Evolutionary conservation across 345 rosid species (phyloP), one percentile per base, ranked within the genome.

Genomic region (Draba incana): DNA sequence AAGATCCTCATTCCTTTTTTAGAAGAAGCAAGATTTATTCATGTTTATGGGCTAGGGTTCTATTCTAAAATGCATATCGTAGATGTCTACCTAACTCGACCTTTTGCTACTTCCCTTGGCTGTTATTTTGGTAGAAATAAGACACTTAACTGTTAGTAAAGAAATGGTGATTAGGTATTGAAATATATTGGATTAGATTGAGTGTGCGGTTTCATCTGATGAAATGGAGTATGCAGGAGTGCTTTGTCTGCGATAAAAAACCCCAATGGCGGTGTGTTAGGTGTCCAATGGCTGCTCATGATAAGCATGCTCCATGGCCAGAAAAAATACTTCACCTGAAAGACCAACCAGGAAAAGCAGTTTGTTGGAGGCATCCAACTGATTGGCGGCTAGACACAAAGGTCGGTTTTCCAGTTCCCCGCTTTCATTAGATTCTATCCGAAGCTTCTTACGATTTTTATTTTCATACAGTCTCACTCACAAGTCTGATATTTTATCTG

Each of bases 301-400:
- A 81, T 79, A 84, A 81, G 70, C 90, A 94, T 62, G 83, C 94
- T 43, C 86, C 98, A 3, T 93, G 98, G 98, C 76, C 87, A 3
- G 72, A 88, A 52, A 77, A 79, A 67, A 81, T 84, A 67, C 65
- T 81, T 82, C 88, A 71, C 80, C 42, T 93, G 62, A 71, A 73
- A 74, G 77, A 75, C 64, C 88, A 76, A 70, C 86, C 82, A 6
- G 87, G 94, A 55, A 77, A 55, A 75, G 95, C 84, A 44, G 59
- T 93, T 77, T 93, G 99, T 74, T 93, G 99, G 99, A 84, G 96
- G 81, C 99, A 93, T 81, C 83, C 83, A 63, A 50, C 84, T 75
- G 49, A 88, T 57, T 88, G 97, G 97, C 81, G 79, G 42, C 81
- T 77, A 66, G 82, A 85, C 72, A 78, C 37, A 59, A 80, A 90